Percentiles rank a stretch among this genome's conserved stretches.
phyloP scores from a whole-genome alignment of 805 yeast genomes.

The Lipomyces anomalus region DNA sequence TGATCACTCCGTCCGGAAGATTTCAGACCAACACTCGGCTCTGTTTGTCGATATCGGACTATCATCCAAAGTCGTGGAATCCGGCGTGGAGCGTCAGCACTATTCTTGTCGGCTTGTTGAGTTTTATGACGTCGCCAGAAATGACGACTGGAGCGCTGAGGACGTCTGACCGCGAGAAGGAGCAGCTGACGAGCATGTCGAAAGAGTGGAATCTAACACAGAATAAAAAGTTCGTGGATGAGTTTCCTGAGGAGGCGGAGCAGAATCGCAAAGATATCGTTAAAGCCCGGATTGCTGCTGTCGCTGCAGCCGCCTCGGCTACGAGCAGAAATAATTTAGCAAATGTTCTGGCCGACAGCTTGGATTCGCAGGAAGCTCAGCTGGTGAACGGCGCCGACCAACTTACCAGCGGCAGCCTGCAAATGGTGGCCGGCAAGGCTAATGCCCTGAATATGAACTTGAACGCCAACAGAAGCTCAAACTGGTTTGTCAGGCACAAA shows the following conservation, averaged over 20 bases:
- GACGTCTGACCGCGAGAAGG: conserved; percentile 57
- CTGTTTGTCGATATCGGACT: conserved; percentile 90
- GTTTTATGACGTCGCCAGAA: conserved; percentile 89
- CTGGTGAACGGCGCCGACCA: too few relatives aligned
- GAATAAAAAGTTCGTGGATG: conserved; percentile 51
- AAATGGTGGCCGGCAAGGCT: too few relatives aligned
- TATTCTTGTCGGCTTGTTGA: conserved; percentile 75
- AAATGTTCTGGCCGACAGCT: too few relatives aligned
- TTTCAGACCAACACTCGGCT: conserved; percentile 74
- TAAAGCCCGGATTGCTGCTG: conserved; percentile 15
- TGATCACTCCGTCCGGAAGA: conserved; percentile 87
- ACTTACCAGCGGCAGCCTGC: too few relatives aligned
- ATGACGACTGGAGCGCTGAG: conserved; percentile 75
- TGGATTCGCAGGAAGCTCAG: too few relatives aligned
- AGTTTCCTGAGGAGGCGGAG: conserved; percentile 65
- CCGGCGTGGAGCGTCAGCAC: conserved; percentile 95
- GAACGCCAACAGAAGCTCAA: neutral
- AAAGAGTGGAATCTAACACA: conserved; percentile 61
- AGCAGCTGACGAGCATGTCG: conserved; percentile 53
- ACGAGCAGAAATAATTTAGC: too few relatives aligned
- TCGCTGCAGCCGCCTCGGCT: neutral
- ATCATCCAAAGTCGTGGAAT: conserved; percentile 92
- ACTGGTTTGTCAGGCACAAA: conserved; percentile 15
- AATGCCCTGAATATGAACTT: too few relatives aligned
- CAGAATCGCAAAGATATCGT: conserved; percentile 36